phyloP scores from a whole-genome alignment of 805 yeast species.

The Maudiozyma barnettii region DNA sequence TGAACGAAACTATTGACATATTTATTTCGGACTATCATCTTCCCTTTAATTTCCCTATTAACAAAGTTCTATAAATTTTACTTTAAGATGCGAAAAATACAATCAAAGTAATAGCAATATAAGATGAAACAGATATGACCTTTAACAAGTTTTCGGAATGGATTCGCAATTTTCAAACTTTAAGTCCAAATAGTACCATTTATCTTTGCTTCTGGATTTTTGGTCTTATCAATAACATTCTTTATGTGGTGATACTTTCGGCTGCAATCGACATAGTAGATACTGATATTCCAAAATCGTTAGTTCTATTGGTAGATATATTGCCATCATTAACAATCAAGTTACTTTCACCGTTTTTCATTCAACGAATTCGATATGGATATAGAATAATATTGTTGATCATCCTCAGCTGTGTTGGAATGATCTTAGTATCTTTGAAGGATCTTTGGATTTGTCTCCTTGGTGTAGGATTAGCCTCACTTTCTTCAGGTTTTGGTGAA shows the following conservation, averaged over 20 bases:
- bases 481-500: conserved; percentile 87
- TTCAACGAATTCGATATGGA: conserved; percentile 54
- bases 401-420: conserved; percentile 55
- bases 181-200: not conserved
- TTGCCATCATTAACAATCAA: conserved; percentile 72
- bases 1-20: too few species aligned
- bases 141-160: not conserved
- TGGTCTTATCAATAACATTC: conserved; percentile 79
- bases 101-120: too few species aligned
- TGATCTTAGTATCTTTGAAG: conserved; percentile 45
- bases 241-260: conserved; percentile 82
- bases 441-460: conserved; percentile 32
- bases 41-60: too few species aligned
- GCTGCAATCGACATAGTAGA: conserved; percentile 93
- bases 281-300: conserved; percentile 69
- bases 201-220: conserved; percentile 64
- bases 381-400: conserved; percentile 48
- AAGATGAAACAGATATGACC: not conserved
- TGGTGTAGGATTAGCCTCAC: conserved; percentile 73
- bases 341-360: conserved; percentile 65
- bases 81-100: too few species aligned
- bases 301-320: conserved; percentile 78
- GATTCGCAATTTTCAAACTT: not conserved
- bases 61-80: too few species aligned
- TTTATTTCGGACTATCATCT: too few species aligned